A percentile compares a stretch with the other conserved stretches of the same genome.
Conservation (phyloP, 768 basidiomycete genomes). For the Naganishia onofrii region DNA sequence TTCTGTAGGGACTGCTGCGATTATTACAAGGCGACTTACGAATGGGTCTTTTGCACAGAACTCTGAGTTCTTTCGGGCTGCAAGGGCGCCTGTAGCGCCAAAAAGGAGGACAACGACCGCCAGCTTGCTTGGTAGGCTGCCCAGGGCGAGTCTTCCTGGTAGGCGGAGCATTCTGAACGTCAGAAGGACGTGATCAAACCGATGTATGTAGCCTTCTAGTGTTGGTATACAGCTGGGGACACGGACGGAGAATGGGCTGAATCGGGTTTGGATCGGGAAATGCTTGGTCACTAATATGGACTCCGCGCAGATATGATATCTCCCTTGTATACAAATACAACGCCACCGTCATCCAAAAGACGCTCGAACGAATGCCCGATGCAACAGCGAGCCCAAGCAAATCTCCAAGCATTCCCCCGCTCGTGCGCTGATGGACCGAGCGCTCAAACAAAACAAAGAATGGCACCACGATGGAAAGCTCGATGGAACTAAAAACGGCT, state of each 20-base stretch:
- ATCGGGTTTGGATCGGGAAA: too few species aligned
- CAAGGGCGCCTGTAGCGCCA: slow-evolving; percentile 10
- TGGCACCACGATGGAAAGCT: background rate
- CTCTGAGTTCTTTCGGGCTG: slow-evolving; percentile 7
- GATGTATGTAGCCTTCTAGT: too few species aligned
- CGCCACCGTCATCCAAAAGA: too few species aligned
- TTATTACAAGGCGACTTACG: background rate
- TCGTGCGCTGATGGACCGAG: background rate
- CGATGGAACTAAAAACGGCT: slow-evolving; percentile 6
- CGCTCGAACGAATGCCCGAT: too few species aligned
- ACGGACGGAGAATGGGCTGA: too few species aligned
- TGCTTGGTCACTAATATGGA: too few species aligned
- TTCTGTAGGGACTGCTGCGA: background rate
- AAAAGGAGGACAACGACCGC: slow-evolving; percentile 1
- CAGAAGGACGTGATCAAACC: too few species aligned
- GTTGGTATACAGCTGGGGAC: too few species aligned
- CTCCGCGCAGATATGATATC: too few species aligned
- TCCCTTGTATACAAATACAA: too few species aligned
- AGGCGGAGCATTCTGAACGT: background rate
- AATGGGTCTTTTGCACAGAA: slow-evolving; percentile 13
- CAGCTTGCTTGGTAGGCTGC: background rate
- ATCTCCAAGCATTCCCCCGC: too few species aligned
- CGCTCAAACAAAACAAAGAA: background rate
- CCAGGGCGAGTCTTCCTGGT: background rate
- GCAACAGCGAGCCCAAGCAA: too few species aligned